These are phyloP conservation scores for Stachybotrys echinatus DNA, from an alignment of 2,329 filamentous ascomycete species.

Conservation along the genomic window DNA sequence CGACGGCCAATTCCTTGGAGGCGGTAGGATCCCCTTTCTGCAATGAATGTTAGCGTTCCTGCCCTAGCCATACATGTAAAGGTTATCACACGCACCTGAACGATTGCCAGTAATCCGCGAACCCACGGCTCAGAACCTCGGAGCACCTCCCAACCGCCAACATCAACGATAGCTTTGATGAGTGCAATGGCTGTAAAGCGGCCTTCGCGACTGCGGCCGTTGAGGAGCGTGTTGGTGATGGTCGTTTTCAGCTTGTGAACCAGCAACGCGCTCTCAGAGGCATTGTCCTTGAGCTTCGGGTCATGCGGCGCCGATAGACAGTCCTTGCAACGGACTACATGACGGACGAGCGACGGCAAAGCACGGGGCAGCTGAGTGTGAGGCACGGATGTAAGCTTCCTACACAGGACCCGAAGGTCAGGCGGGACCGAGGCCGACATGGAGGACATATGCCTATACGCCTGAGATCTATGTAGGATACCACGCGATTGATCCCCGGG, in stretches of 20 bases:
- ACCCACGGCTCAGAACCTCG: constrained; percentile 72
- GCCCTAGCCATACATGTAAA: background rate
- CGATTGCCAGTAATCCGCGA: constrained; percentile 64
- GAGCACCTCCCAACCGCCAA: constrained; percentile 79
- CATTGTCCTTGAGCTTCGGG: constrained; percentile 54
- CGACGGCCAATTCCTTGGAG: constrained; percentile 70
- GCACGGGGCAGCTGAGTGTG: constrained; percentile 69
- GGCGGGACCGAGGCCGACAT: constrained; percentile 38
- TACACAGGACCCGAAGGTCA: constrained; percentile 60
- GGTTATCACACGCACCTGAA: constrained; percentile 50
- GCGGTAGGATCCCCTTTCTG: constrained; percentile 73
- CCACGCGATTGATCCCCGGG: too few species aligned
- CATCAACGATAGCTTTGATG: constrained; percentile 75
- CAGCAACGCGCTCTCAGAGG: constrained; percentile 61
- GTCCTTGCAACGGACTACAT: constrained; percentile 50
- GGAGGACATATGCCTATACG: background rate
- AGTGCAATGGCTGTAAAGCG: constrained; percentile 74
- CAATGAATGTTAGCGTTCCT: constrained; percentile 13
- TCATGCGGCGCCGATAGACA: constrained; percentile 61
- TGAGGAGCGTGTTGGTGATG: constrained; percentile 64
- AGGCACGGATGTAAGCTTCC: constrained; percentile 65
- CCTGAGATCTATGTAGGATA: too few species aligned
- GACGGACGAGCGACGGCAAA: constrained; percentile 61
- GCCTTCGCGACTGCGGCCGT: constrained; percentile 68
- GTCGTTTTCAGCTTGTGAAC: constrained; percentile 79